Base-by-base conservation (phyloP, 2,329 filamentous ascomycete species). In the Pseudogymnoascus sp. region DNA sequence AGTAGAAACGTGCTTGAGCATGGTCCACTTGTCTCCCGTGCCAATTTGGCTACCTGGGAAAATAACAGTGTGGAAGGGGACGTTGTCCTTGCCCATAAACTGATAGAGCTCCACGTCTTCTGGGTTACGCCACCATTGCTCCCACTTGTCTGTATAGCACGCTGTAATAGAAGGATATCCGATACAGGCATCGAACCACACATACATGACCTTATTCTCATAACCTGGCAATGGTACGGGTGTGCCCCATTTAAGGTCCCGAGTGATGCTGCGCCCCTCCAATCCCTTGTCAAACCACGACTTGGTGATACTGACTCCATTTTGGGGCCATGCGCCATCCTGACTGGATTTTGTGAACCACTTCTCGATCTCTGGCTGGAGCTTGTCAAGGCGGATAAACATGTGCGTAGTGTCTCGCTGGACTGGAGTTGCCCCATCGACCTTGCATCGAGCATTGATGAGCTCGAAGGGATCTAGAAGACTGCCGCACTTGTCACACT, bases 131-230 rank as follows among this genome's bases (percentile, higher is more conserved):
- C 92, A 97, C 92, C 92, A 97, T 70, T 90, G 82, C 77, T 96
- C 86, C 92, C 92, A 97, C 64, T 95, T 81, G 47, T 86, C 81
- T 4, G 91, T 96, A 74, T 96, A 96, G 68, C 85, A 91, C 65
- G 90, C 90, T 1, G 92, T 96, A 67, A 97, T 97, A 1, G 91
- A 96, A n/a, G 91, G 87, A 72, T 97, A 97, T 18, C 92, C 92
- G 70, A 96, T 94, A 74, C 90, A 94, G 60, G 90, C 90, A 72
- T 96, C 90, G 71, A 97, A 91, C 74, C 74, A 78, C 63, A 96
- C 91, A 70, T 97, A 97, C 66, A 97, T 85, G 64, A 96, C 93
- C 64, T 90, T 90, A 65, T 87, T 79, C 65, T 87, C 83, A 68
- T 86, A 89, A 11, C 81, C 84, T 30, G 80, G 74, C 2, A 83